phyloP scores from a whole-genome alignment of 768 basidiomycete species.

The Sporobolomyces roseus region DNA sequence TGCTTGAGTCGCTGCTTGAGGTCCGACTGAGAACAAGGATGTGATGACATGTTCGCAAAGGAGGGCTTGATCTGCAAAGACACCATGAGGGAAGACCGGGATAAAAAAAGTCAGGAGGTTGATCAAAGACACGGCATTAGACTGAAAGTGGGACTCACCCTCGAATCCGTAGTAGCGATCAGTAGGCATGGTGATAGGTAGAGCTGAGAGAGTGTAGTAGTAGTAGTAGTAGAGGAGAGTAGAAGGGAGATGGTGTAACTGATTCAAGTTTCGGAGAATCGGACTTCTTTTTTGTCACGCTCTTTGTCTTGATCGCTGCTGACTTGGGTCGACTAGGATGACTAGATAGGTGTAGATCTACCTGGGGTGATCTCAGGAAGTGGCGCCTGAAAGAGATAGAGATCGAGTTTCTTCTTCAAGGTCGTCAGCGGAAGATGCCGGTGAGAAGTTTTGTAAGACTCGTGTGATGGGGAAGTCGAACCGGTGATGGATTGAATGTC shows the following conservation, averaged over 20 bases:
- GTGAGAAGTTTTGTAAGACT: too few species aligned
- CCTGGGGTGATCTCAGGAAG: too few species aligned
- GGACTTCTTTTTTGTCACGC: too few species aligned
- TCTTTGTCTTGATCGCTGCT: too few species aligned
- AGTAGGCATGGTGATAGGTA: conserved; percentile 5
- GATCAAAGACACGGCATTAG: neutral
- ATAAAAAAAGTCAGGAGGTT: too few species aligned
- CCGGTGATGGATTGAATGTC: neutral
- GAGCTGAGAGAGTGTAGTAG: conserved; percentile 44
- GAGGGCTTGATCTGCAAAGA: conserved; percentile 29
- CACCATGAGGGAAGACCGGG: neutral
- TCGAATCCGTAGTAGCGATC: conserved; percentile 36
- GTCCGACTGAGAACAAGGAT: conserved; percentile 28
- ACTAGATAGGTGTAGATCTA: too few species aligned
- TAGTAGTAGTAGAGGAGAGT: neutral
- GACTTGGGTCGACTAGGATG: too few species aligned
- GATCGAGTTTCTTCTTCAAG: too few species aligned
- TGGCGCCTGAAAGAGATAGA: too few species aligned
- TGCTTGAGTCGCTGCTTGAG: neutral
- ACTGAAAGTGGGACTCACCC: conserved; percentile 10
- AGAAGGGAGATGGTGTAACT: neutral
- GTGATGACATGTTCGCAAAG: conserved; percentile 42
- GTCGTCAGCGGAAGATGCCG: conserved; percentile 2
- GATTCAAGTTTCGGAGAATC: too few species aligned
- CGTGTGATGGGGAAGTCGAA: neutral